Percentiles rank a stretch among this genome's conserved stretches.
These are phyloP conservation scores for Aspergillus aculeatus DNA, from an alignment of 2,329 filamentous ascomycete genomes.

Conservation along the genomic window DNA sequence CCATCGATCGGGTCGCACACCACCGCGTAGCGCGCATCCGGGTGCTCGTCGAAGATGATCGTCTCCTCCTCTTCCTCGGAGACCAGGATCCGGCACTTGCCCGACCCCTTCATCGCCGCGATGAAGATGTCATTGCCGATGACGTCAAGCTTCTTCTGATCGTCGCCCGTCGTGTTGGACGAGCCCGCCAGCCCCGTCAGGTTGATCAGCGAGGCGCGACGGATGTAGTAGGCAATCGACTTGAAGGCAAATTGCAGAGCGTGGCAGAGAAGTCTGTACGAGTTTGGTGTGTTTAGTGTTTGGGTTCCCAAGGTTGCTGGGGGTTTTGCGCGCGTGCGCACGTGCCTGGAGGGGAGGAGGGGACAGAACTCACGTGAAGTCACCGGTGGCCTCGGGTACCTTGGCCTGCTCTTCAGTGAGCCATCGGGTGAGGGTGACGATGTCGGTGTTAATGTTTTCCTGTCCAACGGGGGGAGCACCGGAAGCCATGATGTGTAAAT, in stretches of 20 bases:
- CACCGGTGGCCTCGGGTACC: slow-evolving; percentile 90
- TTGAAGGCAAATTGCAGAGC: slow-evolving; percentile 99
- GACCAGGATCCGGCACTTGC: slow-evolving; percentile 87
- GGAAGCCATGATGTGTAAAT: slow-evolving; percentile 34
- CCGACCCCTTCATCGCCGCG: slow-evolving; percentile 87
- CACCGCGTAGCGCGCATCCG: slow-evolving; percentile 80
- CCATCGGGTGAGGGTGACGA: slow-evolving; percentile 91
- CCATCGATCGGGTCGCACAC: slow-evolving; percentile 98
- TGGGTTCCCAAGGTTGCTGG: neutral
- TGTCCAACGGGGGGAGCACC: slow-evolving; percentile 54
- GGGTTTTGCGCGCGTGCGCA: neutral
- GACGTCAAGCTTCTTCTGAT: slow-evolving; percentile 99
- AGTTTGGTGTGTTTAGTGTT: neutral
- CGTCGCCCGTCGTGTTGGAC: slow-evolving; percentile 92
- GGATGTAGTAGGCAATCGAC: slow-evolving; percentile 99
- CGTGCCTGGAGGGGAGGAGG: neutral
- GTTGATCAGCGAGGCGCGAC: slow-evolving; percentile 90
- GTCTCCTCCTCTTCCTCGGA: slow-evolving; percentile 96
- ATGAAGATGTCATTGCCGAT: slow-evolving; percentile 99
- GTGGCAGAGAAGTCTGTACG: slow-evolving; percentile 80
- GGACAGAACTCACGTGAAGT: slow-evolving; percentile 77
- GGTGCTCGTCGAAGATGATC: slow-evolving; percentile 77
- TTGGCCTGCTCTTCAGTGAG: slow-evolving; percentile 94
- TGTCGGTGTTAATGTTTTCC: slow-evolving; percentile 92
- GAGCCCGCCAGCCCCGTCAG: slow-evolving; percentile 92